Conservation (phyloP, 345 rosid genomes). For the Populus davidiana region DNA sequence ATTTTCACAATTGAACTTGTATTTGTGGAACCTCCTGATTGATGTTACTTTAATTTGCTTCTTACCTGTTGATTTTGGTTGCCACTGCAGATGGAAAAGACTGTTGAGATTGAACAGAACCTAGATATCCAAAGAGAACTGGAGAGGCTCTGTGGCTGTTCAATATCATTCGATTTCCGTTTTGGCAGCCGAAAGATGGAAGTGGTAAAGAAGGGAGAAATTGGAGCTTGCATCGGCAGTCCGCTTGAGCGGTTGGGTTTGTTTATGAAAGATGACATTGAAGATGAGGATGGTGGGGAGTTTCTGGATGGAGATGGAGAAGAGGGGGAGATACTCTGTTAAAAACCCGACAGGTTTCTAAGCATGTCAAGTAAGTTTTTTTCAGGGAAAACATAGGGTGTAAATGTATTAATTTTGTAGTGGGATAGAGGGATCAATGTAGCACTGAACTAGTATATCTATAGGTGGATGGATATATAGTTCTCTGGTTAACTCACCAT, state of each 20-base stretch:
- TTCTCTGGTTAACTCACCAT: not conserved
- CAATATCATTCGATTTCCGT: slow-evolving; percentile 23
- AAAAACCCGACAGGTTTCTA: not conserved
- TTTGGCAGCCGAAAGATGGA: slow-evolving; percentile 16
- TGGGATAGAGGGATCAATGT: not conserved
- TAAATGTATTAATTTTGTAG: slow-evolving; percentile 23
- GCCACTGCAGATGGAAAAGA: slow-evolving; percentile 49
- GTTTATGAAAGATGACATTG: slow-evolving; percentile 45
- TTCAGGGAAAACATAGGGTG: not conserved
- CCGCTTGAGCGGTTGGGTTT: slow-evolving; percentile 60
- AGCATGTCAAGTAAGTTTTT: not conserved
- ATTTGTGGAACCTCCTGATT: not conserved
- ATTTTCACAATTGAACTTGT: not conserved
- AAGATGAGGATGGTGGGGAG: slow-evolving; percentile 39
- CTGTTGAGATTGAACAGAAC: slow-evolving; percentile 49
- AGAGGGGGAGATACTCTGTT: slow-evolving; percentile 71
- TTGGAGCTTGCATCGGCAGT: slow-evolving; percentile 20
- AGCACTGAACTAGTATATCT: not conserved
- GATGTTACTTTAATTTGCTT: not conserved
- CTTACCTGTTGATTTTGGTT: not conserved
- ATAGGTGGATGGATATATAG: not conserved
- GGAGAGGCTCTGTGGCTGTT: slow-evolving; percentile 46
- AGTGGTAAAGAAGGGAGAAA: slow-evolving; percentile 15
- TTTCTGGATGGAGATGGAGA: slow-evolving; percentile 40
- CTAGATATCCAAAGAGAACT: slow-evolving; percentile 49